phyloP scores from a whole-genome alignment of 2,329 filamentous ascomycete species.

The Cryphonectria japonica region DNA sequence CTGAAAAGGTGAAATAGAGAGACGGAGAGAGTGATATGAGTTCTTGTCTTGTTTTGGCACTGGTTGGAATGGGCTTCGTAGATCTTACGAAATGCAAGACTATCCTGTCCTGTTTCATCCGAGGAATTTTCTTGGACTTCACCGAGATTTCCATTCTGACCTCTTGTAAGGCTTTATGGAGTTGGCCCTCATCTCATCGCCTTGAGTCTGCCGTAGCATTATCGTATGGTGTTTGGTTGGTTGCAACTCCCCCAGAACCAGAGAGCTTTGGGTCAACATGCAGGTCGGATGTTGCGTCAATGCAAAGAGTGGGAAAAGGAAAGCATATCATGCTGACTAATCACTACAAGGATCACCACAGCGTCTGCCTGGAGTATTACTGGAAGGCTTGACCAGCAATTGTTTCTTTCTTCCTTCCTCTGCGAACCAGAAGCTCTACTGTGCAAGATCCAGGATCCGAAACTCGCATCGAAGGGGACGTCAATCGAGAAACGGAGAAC shows the following conservation, averaged over 20 bases:
- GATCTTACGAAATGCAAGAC: constrained; percentile 78
- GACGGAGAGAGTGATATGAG: neutral
- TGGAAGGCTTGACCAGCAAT: neutral
- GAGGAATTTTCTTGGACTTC: constrained; percentile 39
- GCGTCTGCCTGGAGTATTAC: neutral
- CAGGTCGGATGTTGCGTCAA: neutral
- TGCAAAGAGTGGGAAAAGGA: neutral
- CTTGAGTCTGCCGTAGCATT: neutral
- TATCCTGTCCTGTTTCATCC: constrained; percentile 64
- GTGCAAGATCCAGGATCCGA: neutral
- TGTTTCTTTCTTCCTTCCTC: neutral
- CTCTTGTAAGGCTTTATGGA: constrained; percentile 1
- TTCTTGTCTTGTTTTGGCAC: neutral
- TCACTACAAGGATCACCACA: neutral
- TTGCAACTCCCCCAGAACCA: neutral
- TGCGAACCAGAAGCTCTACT: too few relatives aligned
- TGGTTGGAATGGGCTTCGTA: neutral
- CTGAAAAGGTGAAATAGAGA: constrained; percentile 41
- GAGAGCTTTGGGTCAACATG: neutral
- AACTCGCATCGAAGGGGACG: too few relatives aligned
- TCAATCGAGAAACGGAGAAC: neutral
- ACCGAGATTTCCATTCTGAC: constrained; percentile 37
- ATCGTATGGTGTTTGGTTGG: neutral
- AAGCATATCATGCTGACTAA: neutral
- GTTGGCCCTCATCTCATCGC: neutral